phyloP scores from a whole-genome alignment of 371 early-diverging fungal genomes.

The Mucor piriformis region DNA sequence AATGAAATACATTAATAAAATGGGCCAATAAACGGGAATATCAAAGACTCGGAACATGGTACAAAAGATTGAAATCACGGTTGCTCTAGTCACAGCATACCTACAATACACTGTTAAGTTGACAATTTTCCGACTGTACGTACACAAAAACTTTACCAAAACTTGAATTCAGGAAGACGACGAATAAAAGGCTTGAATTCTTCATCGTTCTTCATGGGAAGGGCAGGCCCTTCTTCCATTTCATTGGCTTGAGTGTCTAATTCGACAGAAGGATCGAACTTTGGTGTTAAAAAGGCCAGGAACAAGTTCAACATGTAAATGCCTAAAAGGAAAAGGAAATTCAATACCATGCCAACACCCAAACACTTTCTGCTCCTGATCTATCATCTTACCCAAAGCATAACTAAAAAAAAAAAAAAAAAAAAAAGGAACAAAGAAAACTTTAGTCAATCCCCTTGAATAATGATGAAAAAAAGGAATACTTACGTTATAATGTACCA shows the following conservation, averaged over 20 bases:
- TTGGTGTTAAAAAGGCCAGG: conserved; percentile 93
- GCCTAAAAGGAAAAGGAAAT: conserved; percentile 57
- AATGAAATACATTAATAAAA: conserved; percentile 92
- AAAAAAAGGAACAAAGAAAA: neutral
- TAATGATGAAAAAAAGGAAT: neutral
- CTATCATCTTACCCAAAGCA: conserved; percentile 49
- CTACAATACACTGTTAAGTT: too few relatives aligned
- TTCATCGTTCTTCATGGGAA: conserved; percentile 91
- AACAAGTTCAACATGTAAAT: conserved; percentile 96
- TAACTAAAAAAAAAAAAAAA: conserved; percentile 32
- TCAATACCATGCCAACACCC: too few relatives aligned
- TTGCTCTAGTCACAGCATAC: conserved; percentile 75
- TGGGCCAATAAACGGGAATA: conserved; percentile 98
- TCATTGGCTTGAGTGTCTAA: conserved; percentile 67
- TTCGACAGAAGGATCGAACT: conserved; percentile 89
- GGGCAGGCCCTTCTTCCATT: conserved; percentile 73
- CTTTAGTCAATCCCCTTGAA: neutral
- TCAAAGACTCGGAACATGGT: conserved; percentile 90
- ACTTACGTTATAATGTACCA: conserved; percentile 93
- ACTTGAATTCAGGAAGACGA: conserved; percentile 99
- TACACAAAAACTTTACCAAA: conserved; percentile 76
- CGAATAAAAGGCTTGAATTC: conserved; percentile 99
- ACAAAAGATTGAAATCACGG: conserved; percentile 79
- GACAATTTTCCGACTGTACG: too few relatives aligned
- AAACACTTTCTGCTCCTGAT: too few relatives aligned